Base-by-base conservation (phyloP, 768 basidiomycete genomes). In the Pleurotus citrinopileatus region DNA sequence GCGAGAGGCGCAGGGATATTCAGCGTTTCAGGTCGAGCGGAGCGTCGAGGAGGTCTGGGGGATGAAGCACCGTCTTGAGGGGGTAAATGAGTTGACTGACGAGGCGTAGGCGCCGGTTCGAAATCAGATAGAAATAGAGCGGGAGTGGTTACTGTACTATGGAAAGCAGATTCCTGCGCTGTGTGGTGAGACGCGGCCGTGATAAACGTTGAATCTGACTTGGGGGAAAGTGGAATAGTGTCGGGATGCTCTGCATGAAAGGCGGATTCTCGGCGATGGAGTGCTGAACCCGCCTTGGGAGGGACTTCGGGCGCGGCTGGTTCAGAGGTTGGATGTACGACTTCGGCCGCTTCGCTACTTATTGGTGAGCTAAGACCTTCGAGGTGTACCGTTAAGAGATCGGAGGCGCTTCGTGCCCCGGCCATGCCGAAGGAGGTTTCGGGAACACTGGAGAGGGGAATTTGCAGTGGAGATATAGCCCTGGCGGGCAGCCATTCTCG, bases 201-300 rank as follows among this genome's bases (percentile, higher is more conserved):
- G 17, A 17, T 6, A 19, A 36, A 51, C 4, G 48, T 51, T 10
- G 34, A 17, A 19, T 51, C 28, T 19, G 48, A 51, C 12, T 36
- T 28, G 13, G 38, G 50, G 17, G 40, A 42, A 6, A n/a, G 22
- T 27, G 38, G 37, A 17, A 37, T 15, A 25, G 22, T n/a, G 38
- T 29, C 23, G 6, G 40, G 29, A 22, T 32, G 10, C 23, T 51
- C 48, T 34, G 48, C n/a, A 32, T 52, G 42, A 19, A 29, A 34
- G 9, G 55, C 55, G 3, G 42, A 44, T 27, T 56, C 55, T 44
- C 55, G 50, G 12, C 55, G 50, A 37, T 56, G 55, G 12, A 51
- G 26, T 17, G 40, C 40, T 15, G 44, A 19, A 36, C 17, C 23
- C 5, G 34, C 37, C 28, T 23, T 29, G 34, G 50, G 50, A 28